Conservation (phyloP, 1,139 yeast genomes). For the Lodderomyces margitis region DNA sequence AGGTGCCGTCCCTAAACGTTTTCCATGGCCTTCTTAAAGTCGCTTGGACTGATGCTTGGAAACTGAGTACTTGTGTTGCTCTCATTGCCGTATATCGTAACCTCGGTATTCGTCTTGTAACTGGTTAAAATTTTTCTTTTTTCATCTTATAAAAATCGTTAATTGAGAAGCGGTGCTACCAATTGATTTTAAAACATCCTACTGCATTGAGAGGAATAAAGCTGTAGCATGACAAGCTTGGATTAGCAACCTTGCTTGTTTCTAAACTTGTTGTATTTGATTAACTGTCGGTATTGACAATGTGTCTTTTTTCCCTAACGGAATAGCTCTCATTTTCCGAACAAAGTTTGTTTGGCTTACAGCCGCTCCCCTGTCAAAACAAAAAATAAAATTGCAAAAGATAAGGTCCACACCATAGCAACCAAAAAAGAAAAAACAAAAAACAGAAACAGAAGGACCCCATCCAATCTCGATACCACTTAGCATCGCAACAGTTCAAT, state of each 20-base stretch:
- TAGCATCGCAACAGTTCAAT: neutral
- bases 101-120: too few relatives aligned
- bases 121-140: neutral
- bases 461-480: too few relatives aligned
- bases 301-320: too few relatives aligned
- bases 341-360: too few relatives aligned
- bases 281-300: too few relatives aligned
- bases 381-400: constrained; percentile 1
- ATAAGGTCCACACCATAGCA: neutral
- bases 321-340: too few relatives aligned
- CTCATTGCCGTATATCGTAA: constrained; percentile 40
- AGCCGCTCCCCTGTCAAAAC: constrained; percentile 1
- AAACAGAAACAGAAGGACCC: too few relatives aligned
- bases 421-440: neutral
- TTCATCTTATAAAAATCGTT: neutral
- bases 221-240: too few relatives aligned
- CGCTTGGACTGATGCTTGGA: constrained; percentile 52
- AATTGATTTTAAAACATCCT: too few relatives aligned
- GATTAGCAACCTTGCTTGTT: too few relatives aligned
- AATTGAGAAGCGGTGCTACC: neutral
- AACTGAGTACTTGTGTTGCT: constrained; percentile 48
- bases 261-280: too few relatives aligned
- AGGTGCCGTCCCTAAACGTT: constrained; percentile 75
- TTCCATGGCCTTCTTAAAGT: constrained; percentile 85
- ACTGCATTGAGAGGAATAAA: too few relatives aligned